Evolutionary conservation across 495 filamentous ascomycete species (phyloP).

Genomic region (Penicillium simplicissimum): DNA sequence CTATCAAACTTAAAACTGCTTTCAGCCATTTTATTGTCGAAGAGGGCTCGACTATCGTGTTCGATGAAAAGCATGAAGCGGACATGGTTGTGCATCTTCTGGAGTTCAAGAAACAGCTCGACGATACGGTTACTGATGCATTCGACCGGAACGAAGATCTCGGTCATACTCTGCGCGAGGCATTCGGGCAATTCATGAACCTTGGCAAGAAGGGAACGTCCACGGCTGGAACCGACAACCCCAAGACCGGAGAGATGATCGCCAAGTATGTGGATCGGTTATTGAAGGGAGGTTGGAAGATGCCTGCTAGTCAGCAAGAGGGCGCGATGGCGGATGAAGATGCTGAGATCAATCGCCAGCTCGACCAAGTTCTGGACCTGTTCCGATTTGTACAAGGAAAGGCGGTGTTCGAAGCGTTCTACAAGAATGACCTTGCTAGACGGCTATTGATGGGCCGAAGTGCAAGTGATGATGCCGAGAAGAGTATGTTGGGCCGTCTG

Average conservation of each 20-base stretch:
- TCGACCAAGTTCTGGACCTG: slow-evolving; percentile 88
- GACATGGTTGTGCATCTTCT: slow-evolving; percentile 88
- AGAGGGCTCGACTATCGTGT: slow-evolving; percentile 76
- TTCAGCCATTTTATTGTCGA: slow-evolving; percentile 78
- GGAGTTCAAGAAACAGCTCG: slow-evolving; percentile 76
- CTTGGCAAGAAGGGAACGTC: slow-evolving; percentile 64
- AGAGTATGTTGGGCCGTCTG: slow-evolving; percentile 87
- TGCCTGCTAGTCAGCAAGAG: slow-evolving; percentile 53
- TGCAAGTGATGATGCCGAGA: slow-evolving; percentile 90
- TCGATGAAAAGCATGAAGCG: slow-evolving; percentile 71
- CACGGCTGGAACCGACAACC: slow-evolving; percentile 75
- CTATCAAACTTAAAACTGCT: slow-evolving; percentile 62
- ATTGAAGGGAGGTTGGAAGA: slow-evolving; percentile 81
- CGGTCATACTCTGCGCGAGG: slow-evolving; percentile 73
- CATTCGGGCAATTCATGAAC: slow-evolving; percentile 91
- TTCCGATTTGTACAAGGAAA: slow-evolving; percentile 98
- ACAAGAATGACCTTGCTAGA: slow-evolving; percentile 93
- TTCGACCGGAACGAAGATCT: slow-evolving; percentile 76
- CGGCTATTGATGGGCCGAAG: slow-evolving; percentile 86
- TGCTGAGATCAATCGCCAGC: slow-evolving; percentile 80
- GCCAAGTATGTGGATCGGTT: slow-evolving; percentile 94
- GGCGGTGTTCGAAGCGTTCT: slow-evolving; percentile 97
- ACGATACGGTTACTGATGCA: slow-evolving; percentile 67
- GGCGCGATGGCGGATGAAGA: slow-evolving; percentile 78
- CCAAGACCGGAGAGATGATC: slow-evolving; percentile 97